phyloP scores from a whole-genome alignment of 2,329 filamentous ascomycete species.

The Arthroderma sp. region DNA sequence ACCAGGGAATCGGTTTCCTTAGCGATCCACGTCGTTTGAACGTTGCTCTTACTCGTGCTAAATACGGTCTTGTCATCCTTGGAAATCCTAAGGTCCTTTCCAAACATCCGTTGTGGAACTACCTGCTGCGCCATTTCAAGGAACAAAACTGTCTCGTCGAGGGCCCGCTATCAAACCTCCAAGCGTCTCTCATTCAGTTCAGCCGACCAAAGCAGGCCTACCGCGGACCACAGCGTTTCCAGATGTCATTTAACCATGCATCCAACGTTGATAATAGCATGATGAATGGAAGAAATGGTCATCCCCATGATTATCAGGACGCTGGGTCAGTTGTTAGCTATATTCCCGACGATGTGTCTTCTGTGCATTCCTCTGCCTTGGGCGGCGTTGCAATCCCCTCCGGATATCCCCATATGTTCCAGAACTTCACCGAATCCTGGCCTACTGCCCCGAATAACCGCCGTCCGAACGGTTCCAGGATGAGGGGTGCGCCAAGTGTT shows the following conservation, averaged over 20 bases:
- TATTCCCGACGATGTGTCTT: constrained; percentile 93
- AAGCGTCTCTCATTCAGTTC: constrained; percentile 89
- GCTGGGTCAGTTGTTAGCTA: constrained; percentile 85
- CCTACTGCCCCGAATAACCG: constrained; percentile 63
- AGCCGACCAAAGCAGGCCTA: constrained; percentile 86
- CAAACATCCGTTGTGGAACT: constrained; percentile 97
- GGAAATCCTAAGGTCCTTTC: constrained; percentile 95
- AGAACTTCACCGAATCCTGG: constrained; percentile 83
- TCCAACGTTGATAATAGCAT: constrained; percentile 45
- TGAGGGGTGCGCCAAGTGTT: constrained; percentile 59
- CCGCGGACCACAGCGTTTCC: constrained; percentile 74
- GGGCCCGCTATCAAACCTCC: constrained; percentile 88
- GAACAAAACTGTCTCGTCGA: constrained; percentile 92
- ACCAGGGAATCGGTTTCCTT: constrained; percentile 97
- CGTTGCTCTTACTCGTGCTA: constrained; percentile 89
- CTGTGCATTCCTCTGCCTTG: constrained; percentile 81
- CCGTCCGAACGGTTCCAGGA: constrained; percentile 53
- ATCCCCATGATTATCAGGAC: constrained; percentile 50
- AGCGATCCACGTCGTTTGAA: constrained; percentile 96
- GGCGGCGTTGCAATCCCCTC: constrained; percentile 70
- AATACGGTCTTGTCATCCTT: constrained; percentile 90
- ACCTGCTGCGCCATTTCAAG: constrained; percentile 90
- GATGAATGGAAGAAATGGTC: constrained; percentile 39
- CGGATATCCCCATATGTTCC: constrained; percentile 91
- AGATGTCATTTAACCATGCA: constrained; percentile 62